Conservation (phyloP, 345 rosid genomes). For the Lepidium aucheri region DNA sequence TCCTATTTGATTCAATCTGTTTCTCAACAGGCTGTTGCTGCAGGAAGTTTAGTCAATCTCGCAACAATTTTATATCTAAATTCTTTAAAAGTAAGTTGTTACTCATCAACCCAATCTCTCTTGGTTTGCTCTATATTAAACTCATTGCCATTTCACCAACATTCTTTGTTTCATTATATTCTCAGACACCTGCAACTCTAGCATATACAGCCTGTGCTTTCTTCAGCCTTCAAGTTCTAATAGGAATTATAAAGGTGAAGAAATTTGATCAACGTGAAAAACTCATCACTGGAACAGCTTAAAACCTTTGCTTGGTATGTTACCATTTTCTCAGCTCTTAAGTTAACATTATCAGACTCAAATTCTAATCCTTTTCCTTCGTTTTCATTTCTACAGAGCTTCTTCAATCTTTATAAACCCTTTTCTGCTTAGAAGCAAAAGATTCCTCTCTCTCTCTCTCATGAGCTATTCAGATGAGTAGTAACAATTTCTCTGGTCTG, state of each 20-base stretch:
- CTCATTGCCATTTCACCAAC: not conserved
- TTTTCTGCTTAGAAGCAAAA: not conserved
- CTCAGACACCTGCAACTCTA: conserved; percentile 62
- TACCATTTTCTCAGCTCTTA: not conserved
- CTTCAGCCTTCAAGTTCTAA: conserved; percentile 69
- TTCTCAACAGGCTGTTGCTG: conserved; percentile 72
- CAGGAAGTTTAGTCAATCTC: conserved; percentile 89
- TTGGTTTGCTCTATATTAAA: not conserved
- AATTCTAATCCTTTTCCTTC: not conserved
- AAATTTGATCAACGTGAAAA: conserved; percentile 76
- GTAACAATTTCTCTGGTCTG: not conserved
- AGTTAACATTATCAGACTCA: not conserved
- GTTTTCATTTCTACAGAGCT: conserved; percentile 1
- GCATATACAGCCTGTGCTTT: conserved; percentile 66
- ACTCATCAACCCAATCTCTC: not conserved
- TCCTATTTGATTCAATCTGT: conserved; percentile 2
- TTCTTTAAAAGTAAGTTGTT: conserved; percentile 62
- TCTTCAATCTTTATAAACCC: conserved; percentile 1
- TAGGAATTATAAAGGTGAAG: conserved; percentile 77
- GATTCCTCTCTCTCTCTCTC: not conserved
- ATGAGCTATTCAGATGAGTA: not conserved
- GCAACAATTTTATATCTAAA: conserved; percentile 88
- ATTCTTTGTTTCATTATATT: conserved; percentile 8
- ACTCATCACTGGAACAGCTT: conserved; percentile 91
- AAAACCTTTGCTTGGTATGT: conserved; percentile 19